phyloP scores from a whole-genome alignment of 257 asterid genomes.

The Nicotiana knightiana region DNA sequence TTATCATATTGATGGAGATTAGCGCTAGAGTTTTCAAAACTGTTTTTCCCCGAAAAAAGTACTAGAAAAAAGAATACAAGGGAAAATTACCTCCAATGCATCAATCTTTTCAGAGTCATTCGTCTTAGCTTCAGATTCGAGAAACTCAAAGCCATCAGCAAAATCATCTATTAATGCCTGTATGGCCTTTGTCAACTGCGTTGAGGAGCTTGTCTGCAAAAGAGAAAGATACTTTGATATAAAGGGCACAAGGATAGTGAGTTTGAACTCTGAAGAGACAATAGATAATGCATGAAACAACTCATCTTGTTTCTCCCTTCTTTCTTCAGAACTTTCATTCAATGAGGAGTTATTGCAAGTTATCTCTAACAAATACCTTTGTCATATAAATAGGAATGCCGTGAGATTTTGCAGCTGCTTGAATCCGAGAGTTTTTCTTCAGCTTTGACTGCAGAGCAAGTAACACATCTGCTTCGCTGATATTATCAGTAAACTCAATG shows the following conservation, averaged over 20 bases:
- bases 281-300: background rate
- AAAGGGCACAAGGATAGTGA: background rate
- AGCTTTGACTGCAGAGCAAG: conserved; percentile 90
- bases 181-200: conserved; percentile 61
- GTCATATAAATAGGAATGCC: conserved; percentile 76
- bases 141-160: conserved; percentile 51
- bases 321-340: background rate
- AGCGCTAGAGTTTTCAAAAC: background rate
- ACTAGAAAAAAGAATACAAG: background rate
- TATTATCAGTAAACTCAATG: conserved; percentile 75
- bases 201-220: conserved; percentile 60
- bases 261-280: background rate
- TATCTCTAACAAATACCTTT: conserved; percentile 41
- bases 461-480: conserved; percentile 85
- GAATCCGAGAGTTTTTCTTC: conserved; percentile 85
- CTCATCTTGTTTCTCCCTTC: background rate
- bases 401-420: conserved; percentile 85
- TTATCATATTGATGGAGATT: background rate
- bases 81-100: conserved; percentile 77
- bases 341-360: background rate
- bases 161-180: conserved; percentile 53
- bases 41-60: background rate
- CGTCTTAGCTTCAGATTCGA: conserved; percentile 57
- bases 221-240: background rate
- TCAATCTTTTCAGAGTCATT: conserved; percentile 74